A percentile compares a stretch with the other conserved stretches of the same genome.
These are phyloP conservation scores for Dioszegia crocea DNA, from an alignment of 768 basidiomycete genomes.

Conservation along the genomic window DNA sequence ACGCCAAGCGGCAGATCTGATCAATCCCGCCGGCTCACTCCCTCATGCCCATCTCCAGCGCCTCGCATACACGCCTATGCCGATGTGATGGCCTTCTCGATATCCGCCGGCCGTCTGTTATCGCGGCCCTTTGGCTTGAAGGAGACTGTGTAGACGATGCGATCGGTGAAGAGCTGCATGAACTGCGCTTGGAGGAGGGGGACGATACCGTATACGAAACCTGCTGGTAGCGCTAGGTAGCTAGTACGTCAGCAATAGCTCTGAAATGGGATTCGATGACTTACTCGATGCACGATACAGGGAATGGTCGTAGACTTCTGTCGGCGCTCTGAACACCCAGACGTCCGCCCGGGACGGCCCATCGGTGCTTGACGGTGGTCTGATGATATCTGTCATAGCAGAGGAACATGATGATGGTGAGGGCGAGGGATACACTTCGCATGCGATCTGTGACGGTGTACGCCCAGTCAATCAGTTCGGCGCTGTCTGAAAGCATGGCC, in stretches of 20 bases:
- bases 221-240: conserved; percentile 36
- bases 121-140: conserved; percentile 26
- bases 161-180: conserved; percentile 41
- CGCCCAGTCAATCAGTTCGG: conserved; percentile 22
- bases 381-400: conserved; percentile 40
- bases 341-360: conserved; percentile 15
- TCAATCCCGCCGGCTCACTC: neutral
- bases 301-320: conserved; percentile 17
- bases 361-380: conserved; percentile 24
- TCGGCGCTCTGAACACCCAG: conserved; percentile 22
- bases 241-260: conserved; percentile 2
- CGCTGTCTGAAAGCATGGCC: conserved; percentile 9
- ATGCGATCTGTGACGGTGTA: conserved; percentile 19
- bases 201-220: conserved; percentile 37
- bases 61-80: neutral
- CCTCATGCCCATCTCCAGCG: neutral
- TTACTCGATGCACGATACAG: conserved; percentile 21
- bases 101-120: conserved; percentile 13
- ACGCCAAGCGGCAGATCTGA: neutral
- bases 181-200: conserved; percentile 40
- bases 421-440: conserved; percentile 10
- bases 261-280: too few relatives aligned
- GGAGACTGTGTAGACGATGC: conserved; percentile 28
- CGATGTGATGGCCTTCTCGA: conserved; percentile 14
- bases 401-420: conserved; percentile 25